Evolutionary conservation across 139 green algal genomes (phyloP).

Genomic region (Coccomyxa sp.): DNA sequence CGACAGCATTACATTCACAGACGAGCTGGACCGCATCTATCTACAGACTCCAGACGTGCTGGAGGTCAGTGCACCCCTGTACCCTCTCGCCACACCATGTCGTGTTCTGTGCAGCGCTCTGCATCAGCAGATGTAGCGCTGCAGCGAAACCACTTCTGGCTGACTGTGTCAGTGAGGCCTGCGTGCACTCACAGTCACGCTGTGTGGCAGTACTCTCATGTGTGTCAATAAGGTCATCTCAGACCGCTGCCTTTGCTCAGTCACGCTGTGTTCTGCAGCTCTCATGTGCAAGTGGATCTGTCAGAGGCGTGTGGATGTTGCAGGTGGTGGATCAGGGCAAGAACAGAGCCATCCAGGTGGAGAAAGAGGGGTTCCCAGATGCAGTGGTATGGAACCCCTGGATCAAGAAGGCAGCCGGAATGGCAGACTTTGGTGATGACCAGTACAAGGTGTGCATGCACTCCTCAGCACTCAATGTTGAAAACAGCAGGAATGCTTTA

Average conservation of each 20-base stretch:
- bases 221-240: too few species aligned
- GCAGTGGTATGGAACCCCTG: conserved; percentile 83
- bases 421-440: conserved; percentile 74
- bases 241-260: too few species aligned
- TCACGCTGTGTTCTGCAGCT: too few species aligned
- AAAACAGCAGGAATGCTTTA: background rate
- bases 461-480: background rate
- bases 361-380: conserved; percentile 60
- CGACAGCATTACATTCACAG: conserved; percentile 27
- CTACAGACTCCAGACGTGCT: conserved; percentile 43
- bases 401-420: conserved; percentile 54
- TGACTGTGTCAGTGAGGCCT: background rate
- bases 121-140: background rate
- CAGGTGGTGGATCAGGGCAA: conserved; percentile 46
- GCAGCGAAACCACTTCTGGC: background rate
- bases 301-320: too few species aligned
- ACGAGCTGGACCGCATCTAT: conserved; percentile 80
- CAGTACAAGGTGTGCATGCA: conserved; percentile 46
- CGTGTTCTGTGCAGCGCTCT: background rate
- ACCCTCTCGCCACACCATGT: background rate
- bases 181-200: background rate
- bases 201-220: too few species aligned
- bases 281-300: too few species aligned
- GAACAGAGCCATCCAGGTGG: conserved; percentile 25
- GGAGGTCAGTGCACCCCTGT: conserved; percentile 17